A percentile compares a stretch with the other conserved stretches of the same genome.
Conservation (phyloP, 805 yeast genomes). For the Barnettozyma salicaria region DNA sequence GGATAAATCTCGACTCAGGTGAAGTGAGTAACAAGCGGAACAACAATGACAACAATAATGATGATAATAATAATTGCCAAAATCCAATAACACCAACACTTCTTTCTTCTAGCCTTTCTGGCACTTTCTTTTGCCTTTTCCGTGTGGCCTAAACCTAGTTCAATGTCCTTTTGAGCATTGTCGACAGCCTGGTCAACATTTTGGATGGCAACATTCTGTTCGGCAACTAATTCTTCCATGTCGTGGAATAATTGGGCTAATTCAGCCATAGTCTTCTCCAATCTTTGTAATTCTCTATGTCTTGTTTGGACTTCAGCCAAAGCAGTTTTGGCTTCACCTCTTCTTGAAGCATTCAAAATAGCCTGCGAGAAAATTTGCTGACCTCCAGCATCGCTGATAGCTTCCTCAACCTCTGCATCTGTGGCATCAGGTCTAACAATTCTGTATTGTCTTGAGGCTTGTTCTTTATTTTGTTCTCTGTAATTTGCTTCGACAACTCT, state of each 20-base stretch:
- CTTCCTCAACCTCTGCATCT: constrained; percentile 76
- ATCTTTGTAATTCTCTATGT: constrained; percentile 89
- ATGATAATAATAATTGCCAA: constrained; percentile 51
- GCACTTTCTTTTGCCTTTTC: constrained; percentile 86
- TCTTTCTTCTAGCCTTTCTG: constrained; percentile 84
- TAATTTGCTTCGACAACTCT: constrained; percentile 82
- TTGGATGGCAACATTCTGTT: constrained; percentile 85
- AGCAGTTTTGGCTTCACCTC: constrained; percentile 94
- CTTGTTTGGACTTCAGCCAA: constrained; percentile 93
- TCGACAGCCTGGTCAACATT: constrained; percentile 76
- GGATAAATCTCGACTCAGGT: constrained; percentile 3
- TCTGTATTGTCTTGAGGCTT: constrained; percentile 88
- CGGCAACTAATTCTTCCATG: constrained; percentile 93
- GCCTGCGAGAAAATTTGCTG: constrained; percentile 96
- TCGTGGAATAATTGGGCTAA: constrained; percentile 91
- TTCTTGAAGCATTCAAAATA: constrained; percentile 73
- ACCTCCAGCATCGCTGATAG: constrained; percentile 76
- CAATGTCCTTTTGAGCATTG: constrained; percentile 84
- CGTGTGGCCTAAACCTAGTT: constrained; percentile 91
- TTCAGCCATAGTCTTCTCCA: constrained; percentile 94
- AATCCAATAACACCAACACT: constrained; percentile 76
- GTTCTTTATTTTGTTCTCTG: constrained; percentile 75
- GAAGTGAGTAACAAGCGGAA: constrained; percentile 24
- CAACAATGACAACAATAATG: constrained; percentile 65
- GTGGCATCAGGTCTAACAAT: constrained; percentile 85